These are phyloP conservation scores for Pyronema omphalodes DNA, from an alignment of 495 filamentous ascomycete species.

Conservation along the genomic window DNA sequence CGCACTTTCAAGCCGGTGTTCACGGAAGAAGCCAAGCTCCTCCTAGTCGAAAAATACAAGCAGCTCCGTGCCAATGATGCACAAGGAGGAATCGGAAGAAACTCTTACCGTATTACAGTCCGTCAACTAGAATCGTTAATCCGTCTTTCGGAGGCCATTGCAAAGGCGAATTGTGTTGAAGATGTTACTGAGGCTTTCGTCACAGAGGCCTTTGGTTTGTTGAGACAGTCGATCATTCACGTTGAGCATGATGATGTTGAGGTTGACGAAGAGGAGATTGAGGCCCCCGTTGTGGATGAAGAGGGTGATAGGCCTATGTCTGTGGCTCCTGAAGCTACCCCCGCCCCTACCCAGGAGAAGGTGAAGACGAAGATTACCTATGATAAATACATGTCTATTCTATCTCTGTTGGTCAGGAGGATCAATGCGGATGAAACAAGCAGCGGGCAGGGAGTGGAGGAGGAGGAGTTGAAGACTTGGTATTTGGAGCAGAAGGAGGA, in stretches of 20 bases:
- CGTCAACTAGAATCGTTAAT: conserved; percentile 91
- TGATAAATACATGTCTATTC: conserved; percentile 81
- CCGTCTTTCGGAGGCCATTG: conserved; percentile 83
- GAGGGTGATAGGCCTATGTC: conserved; percentile 59
- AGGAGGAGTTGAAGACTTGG: conserved; percentile 72
- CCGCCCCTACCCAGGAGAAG: conserved; percentile 27
- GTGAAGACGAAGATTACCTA: conserved; percentile 81
- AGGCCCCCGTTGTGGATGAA: conserved; percentile 19
- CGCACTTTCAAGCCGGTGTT: conserved; percentile 89
- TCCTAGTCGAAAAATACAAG: conserved; percentile 88
- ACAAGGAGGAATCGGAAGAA: conserved; percentile 79
- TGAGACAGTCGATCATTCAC: conserved; percentile 85
- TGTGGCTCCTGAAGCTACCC: conserved; percentile 27
- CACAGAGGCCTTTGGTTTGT: conserved; percentile 70
- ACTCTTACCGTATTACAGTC: conserved; percentile 92
- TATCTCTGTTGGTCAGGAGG: conserved; percentile 63
- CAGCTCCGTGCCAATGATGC: conserved; percentile 86
- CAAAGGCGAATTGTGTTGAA: conserved; percentile 90
- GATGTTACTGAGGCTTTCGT: conserved; percentile 75
- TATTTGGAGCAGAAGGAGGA: conserved; percentile 87
- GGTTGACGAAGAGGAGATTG: conserved; percentile 64
- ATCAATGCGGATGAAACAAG: conserved; percentile 58
- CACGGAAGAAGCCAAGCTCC: conserved; percentile 61
- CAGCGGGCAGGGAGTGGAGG: conserved; percentile 71
- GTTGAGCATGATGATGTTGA: conserved; percentile 98